Evolutionary conservation across 2,329 filamentous ascomycete species (phyloP).

Genomic region (Talaromyces funiculosus): DNA sequence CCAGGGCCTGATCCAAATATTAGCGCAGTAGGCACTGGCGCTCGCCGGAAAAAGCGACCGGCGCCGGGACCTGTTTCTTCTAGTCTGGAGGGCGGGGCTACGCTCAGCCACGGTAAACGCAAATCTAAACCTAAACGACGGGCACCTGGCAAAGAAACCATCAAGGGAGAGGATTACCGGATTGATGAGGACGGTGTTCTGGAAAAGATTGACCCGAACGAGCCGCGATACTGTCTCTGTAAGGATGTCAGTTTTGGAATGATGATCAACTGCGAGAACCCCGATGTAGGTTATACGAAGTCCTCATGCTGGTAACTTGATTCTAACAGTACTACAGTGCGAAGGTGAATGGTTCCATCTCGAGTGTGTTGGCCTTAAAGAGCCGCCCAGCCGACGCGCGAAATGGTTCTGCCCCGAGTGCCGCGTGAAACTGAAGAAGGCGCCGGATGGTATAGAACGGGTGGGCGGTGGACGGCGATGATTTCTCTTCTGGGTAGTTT

Average conservation of each 20-base stretch:
- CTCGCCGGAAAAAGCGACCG: conserved; percentile 51
- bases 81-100: conserved; percentile 54
- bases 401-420: conserved; percentile 65
- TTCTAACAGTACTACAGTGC: conserved; percentile 41
- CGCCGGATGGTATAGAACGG: conserved; percentile 36
- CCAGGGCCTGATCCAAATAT: conserved; percentile 36
- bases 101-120: conserved; percentile 56
- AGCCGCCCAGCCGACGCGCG: conserved; percentile 54
- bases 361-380: conserved; percentile 53
- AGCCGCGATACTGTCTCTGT: conserved; percentile 60
- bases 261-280: conserved; percentile 62
- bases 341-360: conserved; percentile 64
- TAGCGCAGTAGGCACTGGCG: conserved; percentile 23
- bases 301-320: not conserved
- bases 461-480: conserved; percentile 28
- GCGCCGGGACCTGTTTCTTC: conserved; percentile 56
- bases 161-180: conserved; percentile 34
- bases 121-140: conserved; percentile 49
- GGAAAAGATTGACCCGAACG: conserved; percentile 54
- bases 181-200: conserved; percentile 45
- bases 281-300: conserved; percentile 42
- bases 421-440: conserved; percentile 44
- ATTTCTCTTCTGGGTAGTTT: not conserved
- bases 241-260: conserved; percentile 59
- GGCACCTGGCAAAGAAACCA: conserved; percentile 24